phyloP scores from a whole-genome alignment of 257 asterid species.

The Leonotis leonurus region DNA sequence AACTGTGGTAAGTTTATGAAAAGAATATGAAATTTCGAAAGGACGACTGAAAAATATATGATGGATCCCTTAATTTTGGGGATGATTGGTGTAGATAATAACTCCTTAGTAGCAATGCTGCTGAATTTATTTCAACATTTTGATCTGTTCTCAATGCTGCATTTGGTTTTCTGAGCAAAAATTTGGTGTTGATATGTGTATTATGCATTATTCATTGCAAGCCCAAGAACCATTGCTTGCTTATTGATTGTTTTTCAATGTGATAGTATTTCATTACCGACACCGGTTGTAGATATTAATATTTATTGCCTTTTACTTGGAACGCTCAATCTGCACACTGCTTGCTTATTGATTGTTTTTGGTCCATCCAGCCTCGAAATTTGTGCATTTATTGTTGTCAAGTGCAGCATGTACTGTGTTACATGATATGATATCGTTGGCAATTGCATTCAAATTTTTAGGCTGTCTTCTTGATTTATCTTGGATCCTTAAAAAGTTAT shows the following conservation, averaged over 20 bases:
- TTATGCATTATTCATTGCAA: background rate
- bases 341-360: background rate
- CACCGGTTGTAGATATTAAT: background rate
- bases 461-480: conserved; percentile 1
- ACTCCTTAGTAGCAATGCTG: conserved; percentile 17
- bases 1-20: conserved; percentile 19
- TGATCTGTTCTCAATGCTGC: background rate
- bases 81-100: conserved; percentile 31
- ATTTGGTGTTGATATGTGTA: background rate
- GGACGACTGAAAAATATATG: conserved; percentile 12
- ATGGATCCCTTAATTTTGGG: conserved; percentile 18
- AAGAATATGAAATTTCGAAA: conserved; percentile 2
- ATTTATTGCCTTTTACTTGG: conserved; percentile 10
- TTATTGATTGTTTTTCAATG: too few species aligned
- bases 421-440: too few species aligned
- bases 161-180: background rate
- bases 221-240: background rate
- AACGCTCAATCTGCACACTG: conserved; percentile 12
- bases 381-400: conserved; percentile 13
- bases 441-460: too few species aligned
- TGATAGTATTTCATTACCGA: background rate
- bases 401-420: too few species aligned
- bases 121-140: conserved; percentile 12
- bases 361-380: conserved; percentile 14
- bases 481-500: conserved; percentile 12